Conservation (phyloP, 176 grass and related monocot species). For the Puccinellia tenuiflora region DNA sequence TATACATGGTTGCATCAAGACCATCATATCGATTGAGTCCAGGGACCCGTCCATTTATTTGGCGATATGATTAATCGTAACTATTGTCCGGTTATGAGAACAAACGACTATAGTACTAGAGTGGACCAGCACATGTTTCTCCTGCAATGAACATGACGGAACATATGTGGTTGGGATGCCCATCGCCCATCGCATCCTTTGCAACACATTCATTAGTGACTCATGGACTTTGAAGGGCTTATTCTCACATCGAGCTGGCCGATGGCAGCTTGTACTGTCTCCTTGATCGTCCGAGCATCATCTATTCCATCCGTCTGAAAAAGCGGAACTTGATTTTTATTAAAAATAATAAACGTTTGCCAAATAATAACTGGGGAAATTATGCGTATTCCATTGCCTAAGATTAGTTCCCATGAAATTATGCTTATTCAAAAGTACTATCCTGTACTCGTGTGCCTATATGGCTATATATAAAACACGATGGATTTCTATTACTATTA, state of each 20-base stretch:
- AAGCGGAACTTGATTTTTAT: neutral
- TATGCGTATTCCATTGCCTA: neutral
- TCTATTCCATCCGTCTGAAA: conserved; percentile 16
- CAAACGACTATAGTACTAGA: neutral
- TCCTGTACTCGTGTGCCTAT: no score
- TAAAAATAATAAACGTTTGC: neutral
- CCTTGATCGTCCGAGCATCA: conserved; percentile 1
- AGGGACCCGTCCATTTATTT: neutral
- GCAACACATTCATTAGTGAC: neutral
- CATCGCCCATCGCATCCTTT: neutral
- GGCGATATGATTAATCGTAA: neutral
- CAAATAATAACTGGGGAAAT: neutral
- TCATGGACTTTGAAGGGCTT: neutral
- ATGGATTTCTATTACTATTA: neutral
- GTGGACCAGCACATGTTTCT: neutral
- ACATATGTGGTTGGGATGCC: neutral
- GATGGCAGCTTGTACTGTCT: conserved; percentile 8
- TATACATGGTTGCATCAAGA: neutral
- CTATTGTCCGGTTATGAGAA: neutral
- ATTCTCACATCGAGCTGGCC: conserved; percentile 1
- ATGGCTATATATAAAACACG: no score
- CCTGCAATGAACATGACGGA: neutral
- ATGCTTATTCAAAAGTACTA: neutral
- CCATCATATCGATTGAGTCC: no score
- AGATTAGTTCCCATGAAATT: neutral